Conservation (phyloP, 768 basidiomycete species). For the Agrocybe chaxingu region DNA sequence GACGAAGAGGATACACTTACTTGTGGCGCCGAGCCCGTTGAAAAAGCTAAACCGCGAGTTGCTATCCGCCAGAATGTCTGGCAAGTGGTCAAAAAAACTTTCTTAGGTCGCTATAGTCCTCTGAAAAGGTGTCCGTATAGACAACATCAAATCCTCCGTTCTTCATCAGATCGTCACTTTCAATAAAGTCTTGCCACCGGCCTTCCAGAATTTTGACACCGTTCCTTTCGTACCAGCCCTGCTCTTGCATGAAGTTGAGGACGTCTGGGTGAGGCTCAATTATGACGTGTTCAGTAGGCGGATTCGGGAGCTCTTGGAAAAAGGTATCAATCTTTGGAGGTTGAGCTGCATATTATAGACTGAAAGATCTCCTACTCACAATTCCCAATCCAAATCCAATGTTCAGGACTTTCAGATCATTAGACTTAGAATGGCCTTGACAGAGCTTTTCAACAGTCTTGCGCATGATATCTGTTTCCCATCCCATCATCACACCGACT, state of each 20-base stretch:
- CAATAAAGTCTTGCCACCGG: slow-evolving; percentile 90
- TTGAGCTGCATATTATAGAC: background rate
- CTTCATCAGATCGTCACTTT: slow-evolving; percentile 50
- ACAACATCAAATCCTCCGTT: slow-evolving; percentile 83
- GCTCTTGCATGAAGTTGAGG: slow-evolving; percentile 70
- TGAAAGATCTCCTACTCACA: slow-evolving; percentile 37
- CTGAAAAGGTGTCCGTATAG: slow-evolving; percentile 94
- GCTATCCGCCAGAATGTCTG: slow-evolving; percentile 70
- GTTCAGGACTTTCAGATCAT: slow-evolving; percentile 72
- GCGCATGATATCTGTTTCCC: slow-evolving; percentile 88
- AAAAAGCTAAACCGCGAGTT: slow-evolving; percentile 91
- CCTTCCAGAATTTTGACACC: slow-evolving; percentile 83
- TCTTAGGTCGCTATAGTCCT: slow-evolving; percentile 77
- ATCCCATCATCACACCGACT: slow-evolving; percentile 99
- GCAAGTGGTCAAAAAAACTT: slow-evolving; percentile 83
- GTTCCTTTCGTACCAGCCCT: slow-evolving; percentile 75
- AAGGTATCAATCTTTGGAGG: slow-evolving; percentile 69
- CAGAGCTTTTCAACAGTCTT: slow-evolving; percentile 72
- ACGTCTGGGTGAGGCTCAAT: slow-evolving; percentile 95
- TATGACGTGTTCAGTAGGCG: slow-evolving; percentile 78
- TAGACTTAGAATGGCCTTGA: slow-evolving; percentile 41
- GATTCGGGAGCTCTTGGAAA: slow-evolving; percentile 62
- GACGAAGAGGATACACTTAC: slow-evolving; percentile 38
- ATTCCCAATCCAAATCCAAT: slow-evolving; percentile 95
- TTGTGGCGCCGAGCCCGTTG: slow-evolving; percentile 95